Conservation (phyloP, 1,139 yeast species). For the Pneumocystis wakefieldiae region DNA sequence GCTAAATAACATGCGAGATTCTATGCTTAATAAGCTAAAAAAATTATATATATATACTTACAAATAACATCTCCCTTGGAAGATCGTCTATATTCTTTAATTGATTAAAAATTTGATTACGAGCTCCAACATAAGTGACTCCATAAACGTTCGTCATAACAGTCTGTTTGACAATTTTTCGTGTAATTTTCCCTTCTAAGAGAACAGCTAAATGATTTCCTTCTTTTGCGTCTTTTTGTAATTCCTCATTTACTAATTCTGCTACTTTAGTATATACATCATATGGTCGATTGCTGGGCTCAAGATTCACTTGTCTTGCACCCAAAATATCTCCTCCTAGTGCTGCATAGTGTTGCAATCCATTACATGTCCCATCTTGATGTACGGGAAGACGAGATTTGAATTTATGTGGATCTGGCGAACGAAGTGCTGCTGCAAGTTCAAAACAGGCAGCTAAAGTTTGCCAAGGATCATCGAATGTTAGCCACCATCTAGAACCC, state of each 20-base stretch:
- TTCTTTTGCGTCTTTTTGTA: constrained; percentile 44
- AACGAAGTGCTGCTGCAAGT: constrained; percentile 50
- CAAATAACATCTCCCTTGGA: constrained; percentile 16
- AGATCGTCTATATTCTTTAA: constrained; percentile 30
- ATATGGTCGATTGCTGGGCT: constrained; percentile 71
- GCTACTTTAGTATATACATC: constrained; percentile 85
- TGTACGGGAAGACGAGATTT: constrained; percentile 80
- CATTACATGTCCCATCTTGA: constrained; percentile 97
- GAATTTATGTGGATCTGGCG: constrained; percentile 59
- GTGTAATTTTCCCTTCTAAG: constrained; percentile 48
- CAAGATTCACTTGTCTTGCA: constrained; percentile 77
- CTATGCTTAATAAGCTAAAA: constrained; percentile 1
- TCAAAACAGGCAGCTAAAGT: constrained; percentile 77
- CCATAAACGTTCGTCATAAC: constrained; percentile 99
- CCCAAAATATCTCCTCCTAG: constrained; percentile 93
- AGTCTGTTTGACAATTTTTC: constrained; percentile 90
- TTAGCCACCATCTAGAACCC: constrained; percentile 60
- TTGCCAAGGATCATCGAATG: constrained; percentile 94
- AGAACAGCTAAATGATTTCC: constrained; percentile 39
- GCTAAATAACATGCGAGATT: constrained; percentile 54
- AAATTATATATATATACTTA: background rate
- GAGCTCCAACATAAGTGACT: constrained; percentile 88
- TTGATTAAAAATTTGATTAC: constrained; percentile 51
- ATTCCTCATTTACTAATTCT: constrained; percentile 40
- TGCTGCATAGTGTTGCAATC: constrained; percentile 95